phyloP scores from a whole-genome alignment of 345 rosid genomes.

The Salix exigua region DNA sequence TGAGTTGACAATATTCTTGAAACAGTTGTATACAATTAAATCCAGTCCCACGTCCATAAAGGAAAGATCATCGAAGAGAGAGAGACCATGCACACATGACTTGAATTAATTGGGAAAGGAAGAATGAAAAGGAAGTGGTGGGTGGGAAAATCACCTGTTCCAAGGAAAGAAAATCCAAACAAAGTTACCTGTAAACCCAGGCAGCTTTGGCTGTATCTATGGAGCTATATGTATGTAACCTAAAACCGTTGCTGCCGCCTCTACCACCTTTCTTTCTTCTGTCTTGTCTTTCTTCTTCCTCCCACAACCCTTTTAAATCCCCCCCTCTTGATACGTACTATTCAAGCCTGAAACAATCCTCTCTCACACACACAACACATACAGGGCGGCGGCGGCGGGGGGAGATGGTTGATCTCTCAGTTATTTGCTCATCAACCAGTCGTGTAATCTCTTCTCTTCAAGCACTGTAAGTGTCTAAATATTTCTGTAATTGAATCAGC shows the following conservation, averaged over 20 bases:
- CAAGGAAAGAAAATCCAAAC: slow-evolving; percentile 25
- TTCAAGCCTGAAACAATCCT: background rate
- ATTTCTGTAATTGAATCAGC: too few relatives aligned
- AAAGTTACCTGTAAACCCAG: slow-evolving; percentile 29
- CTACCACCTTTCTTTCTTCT: background rate
- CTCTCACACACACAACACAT: too few relatives aligned
- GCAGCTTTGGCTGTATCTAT: slow-evolving; percentile 32
- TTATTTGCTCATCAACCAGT: background rate
- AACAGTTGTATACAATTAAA: background rate
- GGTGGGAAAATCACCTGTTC: background rate
- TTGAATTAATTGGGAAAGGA: background rate
- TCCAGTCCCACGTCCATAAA: background rate
- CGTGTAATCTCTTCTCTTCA: background rate
- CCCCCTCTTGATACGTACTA: background rate
- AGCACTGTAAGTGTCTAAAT: background rate
- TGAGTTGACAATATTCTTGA: background rate
- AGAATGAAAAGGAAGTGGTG: background rate
- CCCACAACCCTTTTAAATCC: background rate
- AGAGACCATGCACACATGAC: background rate
- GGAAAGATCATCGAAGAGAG: background rate
- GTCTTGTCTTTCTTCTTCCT: slow-evolving; percentile 9
- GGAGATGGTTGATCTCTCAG: too few relatives aligned
- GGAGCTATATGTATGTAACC: slow-evolving; percentile 19
- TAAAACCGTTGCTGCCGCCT: slow-evolving; percentile 16
- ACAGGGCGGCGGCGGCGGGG: too few relatives aligned